Percentiles rank a stretch among this genome's conserved stretches.
phyloP scores from a whole-genome alignment of 1,284 basidiomycete genomes.

The Anthracocystis walkeri region DNA sequence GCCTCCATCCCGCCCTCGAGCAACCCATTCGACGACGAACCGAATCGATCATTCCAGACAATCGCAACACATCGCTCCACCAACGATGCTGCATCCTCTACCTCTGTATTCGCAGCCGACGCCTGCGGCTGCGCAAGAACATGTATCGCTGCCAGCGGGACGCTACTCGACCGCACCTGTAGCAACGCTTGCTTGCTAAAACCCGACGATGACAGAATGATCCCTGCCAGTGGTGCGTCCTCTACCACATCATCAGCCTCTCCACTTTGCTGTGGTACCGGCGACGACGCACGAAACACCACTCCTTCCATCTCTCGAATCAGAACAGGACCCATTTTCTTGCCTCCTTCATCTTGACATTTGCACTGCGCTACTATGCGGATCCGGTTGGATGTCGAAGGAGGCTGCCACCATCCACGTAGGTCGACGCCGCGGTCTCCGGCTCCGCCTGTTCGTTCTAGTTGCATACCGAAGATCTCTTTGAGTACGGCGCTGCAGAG shows the following conservation, averaged over 20 bases:
- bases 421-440: slow-evolving; percentile 88
- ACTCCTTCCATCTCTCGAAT: slow-evolving; percentile 82
- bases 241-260: not conserved
- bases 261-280: not conserved
- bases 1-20: slow-evolving; percentile 36
- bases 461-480: slow-evolving; percentile 80
- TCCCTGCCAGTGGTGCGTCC: slow-evolving; percentile 12
- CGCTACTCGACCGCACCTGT: slow-evolving; percentile 43
- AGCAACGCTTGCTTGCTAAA: slow-evolving; percentile 57
- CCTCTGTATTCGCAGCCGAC: not conserved
- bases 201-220: slow-evolving; percentile 40
- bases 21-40: slow-evolving; percentile 15
- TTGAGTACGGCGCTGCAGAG: slow-evolving; percentile 77
- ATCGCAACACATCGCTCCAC: slow-evolving; percentile 34
- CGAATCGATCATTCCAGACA: slow-evolving; percentile 45
- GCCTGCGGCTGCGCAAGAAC: slow-evolving; percentile 19
- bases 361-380: slow-evolving; percentile 91
- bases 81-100: not conserved
- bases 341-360: slow-evolving; percentile 76
- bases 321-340: slow-evolving; percentile 80
- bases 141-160: slow-evolving; percentile 52
- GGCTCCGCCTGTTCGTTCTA: slow-evolving; percentile 79
- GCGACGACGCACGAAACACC: slow-evolving; percentile 34
- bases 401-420: slow-evolving; percentile 92
- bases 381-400: slow-evolving; percentile 70